Evolutionary conservation across 208 protist species (phyloP).

Genomic region (Trypanosoma boissoni): DNA sequence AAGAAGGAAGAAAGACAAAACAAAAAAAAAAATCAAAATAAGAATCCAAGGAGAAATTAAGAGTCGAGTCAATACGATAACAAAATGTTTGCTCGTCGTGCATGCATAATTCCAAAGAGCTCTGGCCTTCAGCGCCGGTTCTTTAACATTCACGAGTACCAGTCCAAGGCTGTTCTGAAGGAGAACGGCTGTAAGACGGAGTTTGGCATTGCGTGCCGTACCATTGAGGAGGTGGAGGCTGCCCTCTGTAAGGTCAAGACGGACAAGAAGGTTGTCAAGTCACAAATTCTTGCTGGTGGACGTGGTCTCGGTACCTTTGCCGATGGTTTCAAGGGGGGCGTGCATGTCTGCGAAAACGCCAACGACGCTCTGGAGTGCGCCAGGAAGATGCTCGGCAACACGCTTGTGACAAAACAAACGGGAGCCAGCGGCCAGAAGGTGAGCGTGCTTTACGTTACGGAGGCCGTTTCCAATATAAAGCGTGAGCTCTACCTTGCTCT

Average conservation of each 20-base stretch:
- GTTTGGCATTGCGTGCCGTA: slow-evolving; percentile 87
- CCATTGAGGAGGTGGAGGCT: slow-evolving; percentile 86
- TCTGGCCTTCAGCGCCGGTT: slow-evolving; percentile 70
- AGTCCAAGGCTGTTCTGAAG: slow-evolving; percentile 91
- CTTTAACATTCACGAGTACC: slow-evolving; percentile 93
- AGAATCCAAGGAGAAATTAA: slow-evolving; percentile 8
- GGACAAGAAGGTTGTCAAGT: slow-evolving; percentile 96
- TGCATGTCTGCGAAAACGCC: slow-evolving; percentile 85
- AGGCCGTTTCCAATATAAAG: slow-evolving; percentile 89
- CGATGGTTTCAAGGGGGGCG: slow-evolving; percentile 95
- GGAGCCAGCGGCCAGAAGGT: slow-evolving; percentile 92
- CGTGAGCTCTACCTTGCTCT: slow-evolving; percentile 99
- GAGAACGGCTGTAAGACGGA: slow-evolving; percentile 88
- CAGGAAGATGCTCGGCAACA: slow-evolving; percentile 97
- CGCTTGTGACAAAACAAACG: slow-evolving; percentile 99
- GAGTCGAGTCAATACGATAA: not conserved
- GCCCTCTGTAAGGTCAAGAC: slow-evolving; percentile 86
- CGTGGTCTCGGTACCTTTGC: slow-evolving; percentile 98
- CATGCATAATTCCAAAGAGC: slow-evolving; percentile 50
- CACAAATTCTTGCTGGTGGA: slow-evolving; percentile 98
- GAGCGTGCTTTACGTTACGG: slow-evolving; percentile 88
- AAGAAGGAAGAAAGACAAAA: slow-evolving; percentile 6
- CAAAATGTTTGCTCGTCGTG: slow-evolving; percentile 68
- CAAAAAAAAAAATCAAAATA: not conserved
- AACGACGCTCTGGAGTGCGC: slow-evolving; percentile 87